These are phyloP conservation scores for Cercospora sojina DNA, from an alignment of 2,329 filamentous ascomycete genomes.

Conservation along the genomic window DNA sequence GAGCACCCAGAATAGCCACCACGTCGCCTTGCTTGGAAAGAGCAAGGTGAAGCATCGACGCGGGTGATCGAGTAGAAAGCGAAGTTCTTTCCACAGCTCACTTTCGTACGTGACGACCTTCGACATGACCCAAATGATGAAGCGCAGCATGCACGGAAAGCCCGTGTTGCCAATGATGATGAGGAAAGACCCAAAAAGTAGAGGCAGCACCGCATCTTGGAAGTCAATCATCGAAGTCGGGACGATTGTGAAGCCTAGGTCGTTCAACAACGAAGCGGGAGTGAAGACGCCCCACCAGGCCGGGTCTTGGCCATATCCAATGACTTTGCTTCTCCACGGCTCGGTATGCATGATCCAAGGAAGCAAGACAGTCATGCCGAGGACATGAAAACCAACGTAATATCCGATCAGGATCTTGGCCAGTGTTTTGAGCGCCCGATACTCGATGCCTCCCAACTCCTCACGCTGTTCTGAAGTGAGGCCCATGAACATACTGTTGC, in stretches of 20 bases:
- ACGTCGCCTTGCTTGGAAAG: constrained; percentile 85
- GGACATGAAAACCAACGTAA: constrained; percentile 76
- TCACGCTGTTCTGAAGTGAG: constrained; percentile 88
- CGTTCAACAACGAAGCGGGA: constrained; percentile 83
- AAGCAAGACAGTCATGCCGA: constrained; percentile 70
- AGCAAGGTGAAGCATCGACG: constrained; percentile 93
- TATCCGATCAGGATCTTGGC: constrained; percentile 75
- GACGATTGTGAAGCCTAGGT: constrained; percentile 89
- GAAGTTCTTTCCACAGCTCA: constrained; percentile 82
- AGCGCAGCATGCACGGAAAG: constrained; percentile 90
- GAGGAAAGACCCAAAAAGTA: constrained; percentile 77
- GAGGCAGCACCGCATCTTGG: constrained; percentile 68
- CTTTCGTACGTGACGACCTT: constrained; percentile 64
- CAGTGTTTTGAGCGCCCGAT: constrained; percentile 83
- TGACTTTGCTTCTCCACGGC: constrained; percentile 66
- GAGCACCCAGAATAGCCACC: constrained; percentile 92
- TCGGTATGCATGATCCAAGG: constrained; percentile 73
- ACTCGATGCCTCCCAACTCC: constrained; percentile 94
- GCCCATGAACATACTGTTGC: constrained; percentile 90
- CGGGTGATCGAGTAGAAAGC: constrained; percentile 89
- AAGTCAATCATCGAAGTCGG: constrained; percentile 94
- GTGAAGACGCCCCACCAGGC: constrained; percentile 94
- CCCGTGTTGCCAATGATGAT: constrained; percentile 95
- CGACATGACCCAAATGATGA: constrained; percentile 82
- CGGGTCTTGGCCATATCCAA: constrained; percentile 57